Evolutionary conservation across 768 basidiomycete genomes (phyloP), one percentile per base, ranked within the genome.

Genomic region (Favolaschia claudopus): DNA sequence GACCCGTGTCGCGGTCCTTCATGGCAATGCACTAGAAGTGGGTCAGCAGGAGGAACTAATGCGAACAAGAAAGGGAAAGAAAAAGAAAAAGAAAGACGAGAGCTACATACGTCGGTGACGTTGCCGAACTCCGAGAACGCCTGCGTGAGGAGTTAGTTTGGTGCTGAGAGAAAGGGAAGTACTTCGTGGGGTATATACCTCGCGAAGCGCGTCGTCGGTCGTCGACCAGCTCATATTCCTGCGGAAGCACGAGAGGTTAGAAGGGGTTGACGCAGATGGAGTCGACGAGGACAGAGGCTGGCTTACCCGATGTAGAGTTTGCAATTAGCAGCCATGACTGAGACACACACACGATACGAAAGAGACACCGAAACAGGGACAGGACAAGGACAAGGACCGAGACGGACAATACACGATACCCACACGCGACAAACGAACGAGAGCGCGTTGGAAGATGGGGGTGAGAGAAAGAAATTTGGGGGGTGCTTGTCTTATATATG

Each of bases 181-280:
- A n/a, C n/a, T n/a, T n/a, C n/a, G 67, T 63, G 67, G 55, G 59
- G 46, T 42, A 34, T 15, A 15, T 25, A 73, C 94, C 80, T 86
- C 77, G 76, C 89, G 89, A 67, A 97, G 85, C 56, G 84, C 84
- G 27, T 96, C 95, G 85, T 96, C 94, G 75, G 86, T 95, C 75
- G 95, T 96, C 83, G 89, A 89, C 92, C 92, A 94, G 84, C 90
- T 92, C 84, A 93, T 83, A 87, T 93, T 93, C 82, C 92, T 93
- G 87, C 77, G 77, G 19, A 12, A n/a, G 12, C 3, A 8, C 33
- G 25, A 46, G 3, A 50, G 47, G 22, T 25, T 28, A 40, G 36
- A 20, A n/a, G 38, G 14, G 20, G 39, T 36, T 14, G 33, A 29
- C 24, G 33, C 10, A 31, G 10, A 28, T 28, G 29, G 46, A 13